Percentiles rank a stretch among this genome's conserved stretches.
Conservation (phyloP, 176 grass and related monocot species). For the Typha latifolia region DNA sequence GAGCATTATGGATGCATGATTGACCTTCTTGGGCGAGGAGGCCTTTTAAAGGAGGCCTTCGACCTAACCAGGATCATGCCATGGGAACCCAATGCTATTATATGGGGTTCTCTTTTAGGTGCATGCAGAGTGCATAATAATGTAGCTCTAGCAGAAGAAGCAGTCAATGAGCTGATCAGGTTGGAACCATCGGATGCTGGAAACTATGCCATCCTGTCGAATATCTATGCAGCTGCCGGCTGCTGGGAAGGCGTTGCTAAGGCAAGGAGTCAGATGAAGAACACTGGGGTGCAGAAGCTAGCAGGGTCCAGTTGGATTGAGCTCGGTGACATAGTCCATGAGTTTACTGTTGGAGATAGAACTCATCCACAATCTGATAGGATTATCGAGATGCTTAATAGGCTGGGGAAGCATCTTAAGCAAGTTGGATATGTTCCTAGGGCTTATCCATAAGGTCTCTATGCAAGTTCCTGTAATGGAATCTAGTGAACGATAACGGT, state of each 20-base stretch:
- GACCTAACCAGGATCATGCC: constrained; percentile 50
- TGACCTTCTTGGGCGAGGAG: constrained; percentile 61
- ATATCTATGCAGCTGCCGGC: constrained; percentile 59
- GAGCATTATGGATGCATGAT: constrained; percentile 78
- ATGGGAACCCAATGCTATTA: constrained; percentile 48
- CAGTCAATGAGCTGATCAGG: constrained; percentile 43
- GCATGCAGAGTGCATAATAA: constrained; percentile 73
- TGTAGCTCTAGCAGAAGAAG: constrained; percentile 44
- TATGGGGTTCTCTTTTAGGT: constrained; percentile 66
- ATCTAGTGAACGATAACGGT: no score
- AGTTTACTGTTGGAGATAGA: constrained; percentile 55
- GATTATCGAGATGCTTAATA: constrained; percentile 53
- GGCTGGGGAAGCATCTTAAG: constrained; percentile 46
- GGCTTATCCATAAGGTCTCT: constrained; percentile 5
- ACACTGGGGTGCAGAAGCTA: constrained; percentile 47
- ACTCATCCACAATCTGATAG: constrained; percentile 31
- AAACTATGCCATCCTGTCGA: constrained; percentile 61
- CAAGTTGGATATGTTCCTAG: constrained; percentile 34
- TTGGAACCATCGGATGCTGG: constrained; percentile 48
- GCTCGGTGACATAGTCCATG: constrained; percentile 40
- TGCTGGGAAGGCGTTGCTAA: constrained; percentile 59
- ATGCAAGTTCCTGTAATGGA: no score
- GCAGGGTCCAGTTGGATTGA: constrained; percentile 72
- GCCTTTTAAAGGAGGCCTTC: constrained; percentile 47
- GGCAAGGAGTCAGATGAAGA: constrained; percentile 62